Percentiles rank a stretch among this genome's conserved stretches.
phyloP scores from a whole-genome alignment of 306 rosid species.

The Sophora flavescens region DNA sequence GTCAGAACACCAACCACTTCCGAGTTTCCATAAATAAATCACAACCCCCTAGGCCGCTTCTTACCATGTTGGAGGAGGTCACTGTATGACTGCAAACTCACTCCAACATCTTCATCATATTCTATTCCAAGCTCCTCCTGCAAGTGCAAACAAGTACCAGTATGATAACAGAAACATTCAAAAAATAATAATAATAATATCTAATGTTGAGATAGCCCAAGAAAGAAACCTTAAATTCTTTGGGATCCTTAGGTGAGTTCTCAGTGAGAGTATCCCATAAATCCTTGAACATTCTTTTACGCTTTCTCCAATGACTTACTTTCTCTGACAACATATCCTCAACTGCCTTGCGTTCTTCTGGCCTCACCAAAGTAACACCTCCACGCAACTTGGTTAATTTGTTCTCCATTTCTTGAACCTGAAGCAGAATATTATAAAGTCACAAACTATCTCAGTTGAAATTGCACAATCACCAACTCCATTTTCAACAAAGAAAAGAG shows the following conservation, averaged over 20 bases:
- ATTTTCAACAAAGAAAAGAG: background rate
- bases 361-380: slow-evolving; percentile 87
- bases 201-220: slow-evolving; percentile 24
- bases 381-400: slow-evolving; percentile 73
- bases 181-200: background rate
- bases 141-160: slow-evolving; percentile 31
- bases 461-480: slow-evolving; percentile 26
- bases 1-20: slow-evolving; percentile 39
- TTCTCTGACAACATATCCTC: slow-evolving; percentile 60
- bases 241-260: slow-evolving; percentile 84
- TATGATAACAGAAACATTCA: slow-evolving; percentile 25
- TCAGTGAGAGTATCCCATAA: slow-evolving; percentile 92
- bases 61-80: slow-evolving; percentile 68
- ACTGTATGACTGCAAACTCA: slow-evolving; percentile 70
- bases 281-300: slow-evolving; percentile 92
- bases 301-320: slow-evolving; percentile 85
- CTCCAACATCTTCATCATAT: slow-evolving; percentile 79
- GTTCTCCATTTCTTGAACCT: slow-evolving; percentile 81
- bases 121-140: slow-evolving; percentile 96
- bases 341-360: slow-evolving; percentile 83
- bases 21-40: slow-evolving; percentile 45
- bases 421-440: slow-evolving; percentile 45
- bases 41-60: slow-evolving; percentile 69
- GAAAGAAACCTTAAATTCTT: slow-evolving; percentile 74
- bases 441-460: slow-evolving; percentile 17